Percentiles rank a stretch among this genome's conserved stretches.
Conservation (phyloP, 2,329 filamentous ascomycete species). For the Cercospora berteroae region DNA sequence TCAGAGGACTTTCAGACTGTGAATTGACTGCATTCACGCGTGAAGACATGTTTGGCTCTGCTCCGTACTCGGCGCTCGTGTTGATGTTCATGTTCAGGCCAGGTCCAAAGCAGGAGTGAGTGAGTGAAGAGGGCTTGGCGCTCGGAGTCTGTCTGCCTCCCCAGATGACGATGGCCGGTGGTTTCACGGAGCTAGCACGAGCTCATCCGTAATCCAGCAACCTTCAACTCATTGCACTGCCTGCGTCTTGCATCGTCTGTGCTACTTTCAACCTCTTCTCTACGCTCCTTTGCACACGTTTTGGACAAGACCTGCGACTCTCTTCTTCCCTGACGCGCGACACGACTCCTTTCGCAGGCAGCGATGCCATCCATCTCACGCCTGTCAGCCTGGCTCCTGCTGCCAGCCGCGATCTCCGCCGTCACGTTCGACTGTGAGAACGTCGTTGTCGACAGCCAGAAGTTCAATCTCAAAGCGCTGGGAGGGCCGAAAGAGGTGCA, state of each 20-base stretch:
- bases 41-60: not conserved
- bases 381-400: constrained; percentile 29
- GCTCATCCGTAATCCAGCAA: not conserved
- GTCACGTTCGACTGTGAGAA: constrained; percentile 62
- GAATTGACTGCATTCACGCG: not conserved
- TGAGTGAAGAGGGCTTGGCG: not conserved
- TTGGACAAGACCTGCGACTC: not conserved
- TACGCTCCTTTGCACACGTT: not conserved
- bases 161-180: not conserved
- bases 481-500: constrained; percentile 68
- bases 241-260: not conserved
- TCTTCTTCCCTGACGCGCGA: not conserved
- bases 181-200: not conserved
- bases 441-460: constrained; percentile 57
- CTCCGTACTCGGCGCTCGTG: not conserved
- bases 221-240: not conserved
- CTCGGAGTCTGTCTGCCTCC: not conserved
- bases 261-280: not conserved
- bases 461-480: constrained; percentile 64
- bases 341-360: not conserved
- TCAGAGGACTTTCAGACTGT: constrained; percentile 3
- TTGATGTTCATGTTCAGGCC: not conserved
- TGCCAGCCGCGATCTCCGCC: constrained; percentile 39
- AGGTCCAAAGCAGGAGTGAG: not conserved
- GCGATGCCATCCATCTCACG: constrained; percentile 23